phyloP scores from a whole-genome alignment of 2,329 filamentous ascomycete genomes.

The Lachnellula subtilissima region DNA sequence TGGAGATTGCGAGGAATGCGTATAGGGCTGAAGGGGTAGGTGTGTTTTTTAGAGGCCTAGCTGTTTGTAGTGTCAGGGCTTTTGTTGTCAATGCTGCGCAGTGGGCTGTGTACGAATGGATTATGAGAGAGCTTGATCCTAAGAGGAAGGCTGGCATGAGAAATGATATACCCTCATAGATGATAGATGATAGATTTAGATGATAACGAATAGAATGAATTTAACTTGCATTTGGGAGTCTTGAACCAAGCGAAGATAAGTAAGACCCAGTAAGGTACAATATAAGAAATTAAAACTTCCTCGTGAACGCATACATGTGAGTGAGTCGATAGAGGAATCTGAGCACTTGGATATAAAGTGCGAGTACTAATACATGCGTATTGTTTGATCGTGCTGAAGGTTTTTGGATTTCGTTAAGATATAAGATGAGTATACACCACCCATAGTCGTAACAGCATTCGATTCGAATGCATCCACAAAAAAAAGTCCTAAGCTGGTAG shows the following conservation, averaged over 20 bases:
- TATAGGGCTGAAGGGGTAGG: constrained; percentile 59
- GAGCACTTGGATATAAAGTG: too few species aligned
- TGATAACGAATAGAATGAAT: neutral
- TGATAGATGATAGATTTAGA: constrained; percentile 1
- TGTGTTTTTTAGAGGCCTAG: constrained; percentile 69
- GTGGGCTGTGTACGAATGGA: constrained; percentile 89
- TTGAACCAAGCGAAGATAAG: too few species aligned
- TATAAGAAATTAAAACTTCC: too few species aligned
- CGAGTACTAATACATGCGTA: too few species aligned
- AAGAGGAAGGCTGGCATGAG: constrained; percentile 6
- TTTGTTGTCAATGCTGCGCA: constrained; percentile 92
- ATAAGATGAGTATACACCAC: neutral
- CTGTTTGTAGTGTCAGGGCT: constrained; percentile 77
- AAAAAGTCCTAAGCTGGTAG: neutral
- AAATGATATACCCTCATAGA: constrained; percentile 7
- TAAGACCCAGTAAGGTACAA: too few species aligned
- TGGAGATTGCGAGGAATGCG: constrained; percentile 59
- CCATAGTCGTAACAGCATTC: neutral
- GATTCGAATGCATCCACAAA: neutral
- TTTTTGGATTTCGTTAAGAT: neutral
- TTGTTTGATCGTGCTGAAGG: neutral
- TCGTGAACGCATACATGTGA: too few species aligned
- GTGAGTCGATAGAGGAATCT: too few species aligned
- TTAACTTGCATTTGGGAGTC: neutral
- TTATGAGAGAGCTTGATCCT: constrained; percentile 56